Conservation (phyloP, 805 yeast genomes). For the Candida maris region DNA sequence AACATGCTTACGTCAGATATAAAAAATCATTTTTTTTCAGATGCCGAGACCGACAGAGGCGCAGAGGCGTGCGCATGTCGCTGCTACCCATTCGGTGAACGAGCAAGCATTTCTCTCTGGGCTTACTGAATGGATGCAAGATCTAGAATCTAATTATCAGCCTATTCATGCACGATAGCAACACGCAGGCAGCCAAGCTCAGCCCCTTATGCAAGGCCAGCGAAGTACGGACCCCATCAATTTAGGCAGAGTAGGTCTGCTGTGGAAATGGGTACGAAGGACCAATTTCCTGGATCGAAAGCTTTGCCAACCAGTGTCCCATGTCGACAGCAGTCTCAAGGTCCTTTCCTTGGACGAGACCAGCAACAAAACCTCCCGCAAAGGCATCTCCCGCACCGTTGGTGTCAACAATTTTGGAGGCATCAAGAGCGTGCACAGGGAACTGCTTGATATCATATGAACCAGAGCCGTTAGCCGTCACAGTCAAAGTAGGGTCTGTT, state of each 20-base stretch:
- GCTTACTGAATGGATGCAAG: too few species aligned
- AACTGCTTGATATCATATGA: conserved; percentile 46
- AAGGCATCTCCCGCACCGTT: conserved; percentile 99
- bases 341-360: conserved; percentile 69
- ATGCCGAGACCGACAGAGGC: too few species aligned
- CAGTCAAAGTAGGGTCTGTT: conserved; percentile 82
- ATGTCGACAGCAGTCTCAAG: conserved; percentile 61
- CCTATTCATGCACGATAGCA: neutral
- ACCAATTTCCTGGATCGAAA: conserved; percentile 90
- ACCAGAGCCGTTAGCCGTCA: conserved; percentile 47
- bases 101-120: too few species aligned
- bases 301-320: conserved; percentile 96
- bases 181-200: neutral
- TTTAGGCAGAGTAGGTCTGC: conserved; percentile 39
- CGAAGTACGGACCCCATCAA: neutral
- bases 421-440: conserved; percentile 70
- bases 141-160: too few species aligned
- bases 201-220: neutral
- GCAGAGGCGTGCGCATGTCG: too few species aligned
- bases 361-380: conserved; percentile 94
- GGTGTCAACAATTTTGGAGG: conserved; percentile 75
- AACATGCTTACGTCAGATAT: too few species aligned
- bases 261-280: conserved; percentile 89
- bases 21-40: too few species aligned
- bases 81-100: too few species aligned